phyloP scores from a whole-genome alignment of 257 asterid species.

The Sherardia arvensis region DNA sequence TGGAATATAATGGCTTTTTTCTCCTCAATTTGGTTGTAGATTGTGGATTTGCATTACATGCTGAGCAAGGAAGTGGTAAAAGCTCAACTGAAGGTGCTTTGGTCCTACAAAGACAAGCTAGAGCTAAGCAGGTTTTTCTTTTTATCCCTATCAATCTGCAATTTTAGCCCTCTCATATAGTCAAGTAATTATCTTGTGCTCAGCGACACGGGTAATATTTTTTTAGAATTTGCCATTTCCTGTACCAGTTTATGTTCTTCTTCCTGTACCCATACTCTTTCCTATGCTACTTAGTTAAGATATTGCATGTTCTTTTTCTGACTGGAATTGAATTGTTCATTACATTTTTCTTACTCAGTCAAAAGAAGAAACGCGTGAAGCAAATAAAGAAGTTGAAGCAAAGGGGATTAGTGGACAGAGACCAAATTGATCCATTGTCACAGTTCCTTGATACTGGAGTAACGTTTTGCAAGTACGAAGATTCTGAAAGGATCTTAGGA shows the following conservation, averaged over 20 bases:
- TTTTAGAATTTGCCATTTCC: no score
- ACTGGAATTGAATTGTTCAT: no score
- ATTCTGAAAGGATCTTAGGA: conserved; percentile 93
- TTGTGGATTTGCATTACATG: conserved; percentile 68
- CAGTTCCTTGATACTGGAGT: conserved; percentile 72
- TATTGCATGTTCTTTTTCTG: no score
- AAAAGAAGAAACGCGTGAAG: conserved; percentile 66
- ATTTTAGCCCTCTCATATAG: no score
- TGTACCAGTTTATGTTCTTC: no score
- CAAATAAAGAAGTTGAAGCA: conserved; percentile 68
- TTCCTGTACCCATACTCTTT: no score
- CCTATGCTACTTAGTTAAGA: no score
- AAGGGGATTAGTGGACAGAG: conserved; percentile 65
- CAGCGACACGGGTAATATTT: no score
- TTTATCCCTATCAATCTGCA: no score
- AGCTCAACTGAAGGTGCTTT: conserved; percentile 66
- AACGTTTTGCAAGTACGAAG: conserved; percentile 73
- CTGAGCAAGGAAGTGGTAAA: conserved; percentile 56
- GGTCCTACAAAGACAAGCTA: conserved; percentile 95
- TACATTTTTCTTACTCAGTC: conserved; percentile 34
- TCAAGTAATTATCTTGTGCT: no score
- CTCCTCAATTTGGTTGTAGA: conserved; percentile 20
- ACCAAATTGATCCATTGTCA: conserved; percentile 61
- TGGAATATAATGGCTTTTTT: no score
- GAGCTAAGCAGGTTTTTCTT: conserved; percentile 71